These are phyloP conservation scores for Pseudocercospora cruenta DNA, from an alignment of 2,329 filamentous ascomycete genomes.

Conservation along the genomic window DNA sequence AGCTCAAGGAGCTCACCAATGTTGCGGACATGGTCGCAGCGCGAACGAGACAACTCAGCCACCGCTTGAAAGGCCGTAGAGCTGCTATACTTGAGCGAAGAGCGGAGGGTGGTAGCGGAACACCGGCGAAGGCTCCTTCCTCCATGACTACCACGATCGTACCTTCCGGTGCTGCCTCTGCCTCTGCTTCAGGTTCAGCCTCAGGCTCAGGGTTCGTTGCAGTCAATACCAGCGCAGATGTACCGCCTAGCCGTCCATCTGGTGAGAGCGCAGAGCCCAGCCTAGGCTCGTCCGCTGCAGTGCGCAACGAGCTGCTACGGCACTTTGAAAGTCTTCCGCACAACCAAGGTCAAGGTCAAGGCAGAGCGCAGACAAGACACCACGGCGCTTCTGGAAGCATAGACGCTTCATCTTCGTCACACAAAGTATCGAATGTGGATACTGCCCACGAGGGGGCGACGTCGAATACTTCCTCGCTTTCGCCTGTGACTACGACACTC, in stretches of 20 bases:
- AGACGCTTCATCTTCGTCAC: conserved; percentile 12
- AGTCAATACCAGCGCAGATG: conserved; percentile 54
- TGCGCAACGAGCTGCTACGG: conserved; percentile 63
- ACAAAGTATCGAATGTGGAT: conserved; percentile 4
- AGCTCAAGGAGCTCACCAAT: conserved; percentile 75
- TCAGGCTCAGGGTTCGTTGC: conserved; percentile 57
- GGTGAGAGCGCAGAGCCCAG: conserved; percentile 39
- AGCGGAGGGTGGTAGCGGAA: conserved; percentile 45
- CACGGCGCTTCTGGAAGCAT: conserved; percentile 23
- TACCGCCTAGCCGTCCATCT: background rate
- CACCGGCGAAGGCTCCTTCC: conserved; percentile 38
- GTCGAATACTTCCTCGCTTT: conserved; percentile 37
- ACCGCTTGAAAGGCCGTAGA: conserved; percentile 74
- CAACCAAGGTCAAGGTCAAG: conserved; percentile 44
- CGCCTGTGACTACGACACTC: conserved; percentile 32
- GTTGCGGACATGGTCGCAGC: conserved; percentile 74
- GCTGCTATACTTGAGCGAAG: conserved; percentile 71
- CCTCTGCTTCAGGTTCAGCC: conserved; percentile 58
- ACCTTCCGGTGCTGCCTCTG: conserved; percentile 26
- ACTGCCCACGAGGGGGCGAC: conserved; percentile 22
- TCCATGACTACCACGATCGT: conserved; percentile 38
- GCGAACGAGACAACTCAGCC: conserved; percentile 76
- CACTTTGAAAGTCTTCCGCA: conserved; percentile 66
- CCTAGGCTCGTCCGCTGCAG: conserved; percentile 54
- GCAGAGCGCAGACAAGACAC: conserved; percentile 31